These are phyloP conservation scores for Beverwykella pulmonaria DNA, from an alignment of 495 filamentous ascomycete species.

Conservation along the genomic window DNA sequence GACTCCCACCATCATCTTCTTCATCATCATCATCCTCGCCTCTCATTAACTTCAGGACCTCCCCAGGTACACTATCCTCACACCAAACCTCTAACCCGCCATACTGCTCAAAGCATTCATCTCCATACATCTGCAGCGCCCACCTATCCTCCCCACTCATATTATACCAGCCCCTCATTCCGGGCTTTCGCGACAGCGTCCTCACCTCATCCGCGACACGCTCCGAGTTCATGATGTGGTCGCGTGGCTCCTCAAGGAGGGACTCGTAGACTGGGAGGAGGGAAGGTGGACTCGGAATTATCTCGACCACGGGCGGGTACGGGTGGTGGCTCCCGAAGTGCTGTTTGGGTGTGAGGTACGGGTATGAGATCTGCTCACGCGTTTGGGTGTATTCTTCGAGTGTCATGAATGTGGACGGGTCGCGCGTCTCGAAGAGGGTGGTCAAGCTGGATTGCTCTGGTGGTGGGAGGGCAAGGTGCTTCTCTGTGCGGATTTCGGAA, in stretches of 20 bases:
- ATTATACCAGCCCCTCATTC: conserved; percentile 2
- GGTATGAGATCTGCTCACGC: conserved; percentile 6
- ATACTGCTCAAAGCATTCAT: conserved; percentile 33
- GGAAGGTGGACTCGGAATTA: neutral
- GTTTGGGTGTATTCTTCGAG: conserved; percentile 9
- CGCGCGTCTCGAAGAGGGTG: neutral
- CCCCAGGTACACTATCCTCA: conserved; percentile 12
- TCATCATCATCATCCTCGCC: conserved; percentile 10
- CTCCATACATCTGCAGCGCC: conserved; percentile 30
- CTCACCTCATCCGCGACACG: conserved; percentile 1
- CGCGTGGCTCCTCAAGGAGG: conserved; percentile 11
- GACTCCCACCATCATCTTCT: conserved; percentile 13
- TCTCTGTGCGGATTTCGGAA: neutral
- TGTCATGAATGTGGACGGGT: conserved; percentile 16
- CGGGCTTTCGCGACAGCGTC: neutral
- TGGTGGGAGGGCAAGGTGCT: neutral
- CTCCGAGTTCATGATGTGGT: neutral
- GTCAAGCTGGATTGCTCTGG: conserved; percentile 3
- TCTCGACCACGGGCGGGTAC: neutral
- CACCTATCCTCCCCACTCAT: conserved; percentile 20
- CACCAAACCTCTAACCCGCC: conserved; percentile 28
- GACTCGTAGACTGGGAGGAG: neutral
- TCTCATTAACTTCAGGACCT: conserved; percentile 22
- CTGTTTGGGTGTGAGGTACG: neutral
- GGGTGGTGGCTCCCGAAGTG: neutral